Percentiles rank a stretch among this genome's conserved stretches.
Evolutionary conservation across 768 basidiomycete species (phyloP).

Genomic region (Exidia glandulosa): DNA sequence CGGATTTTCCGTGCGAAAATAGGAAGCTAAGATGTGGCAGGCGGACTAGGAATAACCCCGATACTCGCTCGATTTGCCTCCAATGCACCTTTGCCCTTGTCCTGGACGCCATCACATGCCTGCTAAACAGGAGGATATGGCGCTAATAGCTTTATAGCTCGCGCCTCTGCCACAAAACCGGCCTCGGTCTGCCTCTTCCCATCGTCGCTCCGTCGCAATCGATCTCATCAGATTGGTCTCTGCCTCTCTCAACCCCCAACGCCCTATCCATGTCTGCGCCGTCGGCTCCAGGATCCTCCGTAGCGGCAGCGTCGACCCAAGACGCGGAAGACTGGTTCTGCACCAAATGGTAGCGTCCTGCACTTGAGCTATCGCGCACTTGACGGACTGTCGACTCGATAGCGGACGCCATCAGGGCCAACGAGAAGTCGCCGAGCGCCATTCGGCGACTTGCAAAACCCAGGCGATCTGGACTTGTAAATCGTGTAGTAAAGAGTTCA

Average conservation of each 20-base stretch:
- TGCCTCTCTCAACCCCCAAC: neutral
- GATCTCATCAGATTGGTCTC: neutral
- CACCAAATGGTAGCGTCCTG: neutral
- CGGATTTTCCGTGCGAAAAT: too few relatives aligned
- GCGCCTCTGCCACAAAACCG: neutral
- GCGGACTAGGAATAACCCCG: too few relatives aligned
- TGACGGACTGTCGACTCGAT: neutral
- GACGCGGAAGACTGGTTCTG: neutral
- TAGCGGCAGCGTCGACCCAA: neutral
- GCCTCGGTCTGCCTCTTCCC: neutral
- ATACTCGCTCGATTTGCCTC: too few relatives aligned
- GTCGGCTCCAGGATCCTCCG: neutral
- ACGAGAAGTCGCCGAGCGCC: neutral
- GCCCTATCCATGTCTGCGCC: neutral
- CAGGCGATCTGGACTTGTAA: neutral
- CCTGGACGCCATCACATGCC: neutral
- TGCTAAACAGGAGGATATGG: neutral
- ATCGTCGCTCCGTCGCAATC: neutral
- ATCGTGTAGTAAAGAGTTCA: neutral
- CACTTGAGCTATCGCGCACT: neutral
- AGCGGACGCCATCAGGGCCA: neutral
- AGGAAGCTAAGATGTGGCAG: too few relatives aligned
- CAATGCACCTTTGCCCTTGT: too few relatives aligned
- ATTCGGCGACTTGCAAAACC: neutral
- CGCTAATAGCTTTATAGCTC: neutral